Conservation (phyloP, 257 asterid genomes). For the Nicotiana noctiflora region DNA sequence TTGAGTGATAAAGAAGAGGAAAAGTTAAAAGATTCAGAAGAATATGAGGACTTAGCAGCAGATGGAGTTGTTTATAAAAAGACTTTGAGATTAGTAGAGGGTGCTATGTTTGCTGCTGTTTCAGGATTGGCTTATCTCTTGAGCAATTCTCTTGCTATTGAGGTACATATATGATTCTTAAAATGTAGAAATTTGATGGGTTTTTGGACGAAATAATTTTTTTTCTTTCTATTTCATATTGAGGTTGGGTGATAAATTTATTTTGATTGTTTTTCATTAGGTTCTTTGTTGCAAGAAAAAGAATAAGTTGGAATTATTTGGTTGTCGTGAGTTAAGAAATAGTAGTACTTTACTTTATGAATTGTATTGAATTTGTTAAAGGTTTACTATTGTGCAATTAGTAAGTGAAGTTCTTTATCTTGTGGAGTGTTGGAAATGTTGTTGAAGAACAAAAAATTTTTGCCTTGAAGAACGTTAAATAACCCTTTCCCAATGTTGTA, state of each 20-base stretch:
- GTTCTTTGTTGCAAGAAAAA: no score
- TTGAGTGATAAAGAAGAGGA: constrained; percentile 32
- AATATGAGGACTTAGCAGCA: constrained; percentile 64
- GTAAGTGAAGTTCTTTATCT: no score
- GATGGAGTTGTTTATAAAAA: constrained; percentile 86
- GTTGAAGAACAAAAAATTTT: no score
- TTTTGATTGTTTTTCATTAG: background rate
- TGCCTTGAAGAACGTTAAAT: no score
- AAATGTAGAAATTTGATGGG: background rate
- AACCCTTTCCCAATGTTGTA: no score
- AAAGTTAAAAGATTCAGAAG: constrained; percentile 24
- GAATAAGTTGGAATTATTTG: no score
- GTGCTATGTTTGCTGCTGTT: constrained; percentile 98
- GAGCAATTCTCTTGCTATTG: constrained; percentile 90
- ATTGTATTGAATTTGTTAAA: background rate
- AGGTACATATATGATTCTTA: constrained; percentile 35
- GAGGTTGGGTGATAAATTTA: background rate
- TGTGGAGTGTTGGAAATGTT: no score
- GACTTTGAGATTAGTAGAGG: constrained; percentile 79
- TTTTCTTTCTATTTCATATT: background rate
- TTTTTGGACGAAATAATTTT: background rate
- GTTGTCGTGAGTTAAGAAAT: background rate
- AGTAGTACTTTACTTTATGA: no score
- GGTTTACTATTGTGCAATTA: background rate
- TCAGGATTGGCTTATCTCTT: constrained; percentile 85